phyloP scores from a whole-genome alignment of 2,329 filamentous ascomycete species.

The Rhynchosporium agropyri region DNA sequence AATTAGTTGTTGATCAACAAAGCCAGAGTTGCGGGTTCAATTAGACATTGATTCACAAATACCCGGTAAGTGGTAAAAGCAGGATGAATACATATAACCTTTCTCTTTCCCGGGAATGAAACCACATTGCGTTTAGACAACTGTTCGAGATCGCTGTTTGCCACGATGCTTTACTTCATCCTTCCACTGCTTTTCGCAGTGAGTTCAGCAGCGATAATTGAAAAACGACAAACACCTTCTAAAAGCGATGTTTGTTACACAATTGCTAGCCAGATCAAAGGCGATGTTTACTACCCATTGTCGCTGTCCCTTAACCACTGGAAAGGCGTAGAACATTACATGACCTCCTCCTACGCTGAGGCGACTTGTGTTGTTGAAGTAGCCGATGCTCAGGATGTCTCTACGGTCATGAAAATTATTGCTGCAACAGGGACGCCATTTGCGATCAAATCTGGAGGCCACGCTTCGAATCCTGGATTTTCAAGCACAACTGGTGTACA shows the following conservation, averaged over 20 bases:
- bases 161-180: not conserved
- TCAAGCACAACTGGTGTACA: slow-evolving; percentile 35
- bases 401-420: slow-evolving; percentile 36
- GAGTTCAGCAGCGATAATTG: not conserved
- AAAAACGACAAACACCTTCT: not conserved
- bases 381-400: slow-evolving; percentile 34
- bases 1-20: not conserved
- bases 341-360: slow-evolving; percentile 37
- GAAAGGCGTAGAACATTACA: slow-evolving; percentile 35
- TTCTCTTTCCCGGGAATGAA: not conserved
- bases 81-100: not conserved
- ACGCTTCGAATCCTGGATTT: slow-evolving; percentile 36
- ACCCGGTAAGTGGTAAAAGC: not conserved
- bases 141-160: no score
- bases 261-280: slow-evolving; percentile 2
- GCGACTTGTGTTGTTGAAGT: slow-evolving; percentile 40
- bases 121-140: no score
- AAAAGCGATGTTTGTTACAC: slow-evolving; percentile 5
- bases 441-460: slow-evolving; percentile 47
- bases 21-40: no score
- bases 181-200: not conserved
- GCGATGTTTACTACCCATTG: slow-evolving; percentile 4
- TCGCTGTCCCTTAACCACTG: not conserved
- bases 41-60: not conserved
- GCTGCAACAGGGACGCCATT: slow-evolving; percentile 38